Conservation (phyloP, 257 asterid species). For the Paulownia fortunei region DNA sequence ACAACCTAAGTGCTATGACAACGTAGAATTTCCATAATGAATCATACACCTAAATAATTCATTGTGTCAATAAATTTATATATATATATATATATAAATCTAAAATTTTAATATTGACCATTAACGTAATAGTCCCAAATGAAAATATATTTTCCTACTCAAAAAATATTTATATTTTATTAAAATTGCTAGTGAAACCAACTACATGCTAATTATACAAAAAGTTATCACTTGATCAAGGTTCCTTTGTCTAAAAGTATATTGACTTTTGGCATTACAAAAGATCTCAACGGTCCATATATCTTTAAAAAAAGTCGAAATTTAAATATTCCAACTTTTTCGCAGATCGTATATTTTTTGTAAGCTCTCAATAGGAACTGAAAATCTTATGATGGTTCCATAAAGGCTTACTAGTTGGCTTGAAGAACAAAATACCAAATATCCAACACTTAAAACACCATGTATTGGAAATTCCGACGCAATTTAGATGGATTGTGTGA, state of each 20-base stretch:
- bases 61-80: neutral
- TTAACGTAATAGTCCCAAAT: neutral
- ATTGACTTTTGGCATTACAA: constrained; percentile 21
- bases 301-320: constrained; percentile 17
- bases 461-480: too few relatives aligned
- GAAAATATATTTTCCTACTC: neutral
- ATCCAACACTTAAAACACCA: neutral
- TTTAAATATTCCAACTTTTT: constrained; percentile 32
- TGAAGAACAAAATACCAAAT: neutral
- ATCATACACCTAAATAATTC: neutral
- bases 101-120: neutral
- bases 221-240: neutral
- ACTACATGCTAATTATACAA: neutral
- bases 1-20: neutral
- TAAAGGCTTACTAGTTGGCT: neutral
- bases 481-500: neutral
- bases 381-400: constrained; percentile 16
- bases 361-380: neutral
- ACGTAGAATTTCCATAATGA: neutral
- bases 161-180: neutral
- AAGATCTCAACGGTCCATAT: constrained; percentile 5
- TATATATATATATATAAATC: neutral
- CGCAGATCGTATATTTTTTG: constrained; percentile 3
- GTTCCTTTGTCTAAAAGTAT: constrained; percentile 23
- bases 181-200: neutral